Evolutionary conservation across 768 basidiomycete genomes (phyloP).

Genomic region (Xanthoconium purpureum): DNA sequence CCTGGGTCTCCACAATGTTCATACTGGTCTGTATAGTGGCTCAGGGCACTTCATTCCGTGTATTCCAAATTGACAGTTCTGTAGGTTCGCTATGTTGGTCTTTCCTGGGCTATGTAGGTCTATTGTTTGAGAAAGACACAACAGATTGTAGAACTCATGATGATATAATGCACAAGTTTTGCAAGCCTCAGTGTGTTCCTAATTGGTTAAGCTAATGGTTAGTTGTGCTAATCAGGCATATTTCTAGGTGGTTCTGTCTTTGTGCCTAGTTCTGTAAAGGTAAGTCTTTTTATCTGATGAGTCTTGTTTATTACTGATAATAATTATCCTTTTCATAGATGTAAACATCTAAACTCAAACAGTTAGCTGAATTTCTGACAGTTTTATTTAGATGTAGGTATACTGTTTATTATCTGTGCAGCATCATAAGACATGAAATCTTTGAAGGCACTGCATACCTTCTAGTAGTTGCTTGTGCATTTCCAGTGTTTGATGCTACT

Average conservation of each 20-base stretch:
- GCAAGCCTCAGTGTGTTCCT: not conserved
- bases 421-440: not conserved
- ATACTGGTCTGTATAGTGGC: not conserved
- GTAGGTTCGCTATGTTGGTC: not conserved
- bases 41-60: not conserved
- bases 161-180: not conserved
- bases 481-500: not conserved
- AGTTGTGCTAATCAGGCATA: not conserved
- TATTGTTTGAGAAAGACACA: not conserved
- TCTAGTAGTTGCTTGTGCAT: not conserved
- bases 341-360: not conserved
- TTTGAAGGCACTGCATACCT: not conserved
- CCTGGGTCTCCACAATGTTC: not conserved
- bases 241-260: not conserved
- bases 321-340: not conserved
- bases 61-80: not conserved
- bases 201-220: not conserved
- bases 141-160: not conserved
- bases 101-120: not conserved
- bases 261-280: not conserved
- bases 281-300: not conserved
- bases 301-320: not conserved
- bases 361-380: not conserved
- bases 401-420: not conserved
- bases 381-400: constrained; percentile 1